Conservation (phyloP, 108 stramenopile genomes). For the Mediolabrus comicus region DNA sequence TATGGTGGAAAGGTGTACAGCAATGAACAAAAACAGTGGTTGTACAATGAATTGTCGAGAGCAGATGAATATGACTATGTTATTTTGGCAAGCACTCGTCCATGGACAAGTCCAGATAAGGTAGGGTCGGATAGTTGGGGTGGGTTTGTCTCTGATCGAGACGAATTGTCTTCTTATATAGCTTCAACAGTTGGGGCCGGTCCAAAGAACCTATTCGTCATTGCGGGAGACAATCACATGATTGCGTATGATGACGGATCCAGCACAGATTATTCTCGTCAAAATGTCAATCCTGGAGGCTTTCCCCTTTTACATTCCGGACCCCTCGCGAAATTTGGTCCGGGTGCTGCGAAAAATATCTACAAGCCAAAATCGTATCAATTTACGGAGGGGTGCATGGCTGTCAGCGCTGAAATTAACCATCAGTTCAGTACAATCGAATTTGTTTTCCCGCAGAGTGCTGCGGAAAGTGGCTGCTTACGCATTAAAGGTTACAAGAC, state of each 20-base stretch:
- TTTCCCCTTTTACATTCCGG: conserved; percentile 61
- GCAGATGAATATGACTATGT: conserved; percentile 61
- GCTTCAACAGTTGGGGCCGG: conserved; percentile 47
- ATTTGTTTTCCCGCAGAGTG: conserved; percentile 27
- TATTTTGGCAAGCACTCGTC: conserved; percentile 49
- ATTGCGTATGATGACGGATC: conserved; percentile 64
- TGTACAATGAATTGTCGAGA: conserved; percentile 41
- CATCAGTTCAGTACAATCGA: conserved; percentile 55
- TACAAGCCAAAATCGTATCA: conserved; percentile 14
- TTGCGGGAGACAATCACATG: conserved; percentile 59
- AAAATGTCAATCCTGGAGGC: conserved; percentile 26
- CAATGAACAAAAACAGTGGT: conserved; percentile 47
- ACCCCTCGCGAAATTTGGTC: conserved; percentile 48
- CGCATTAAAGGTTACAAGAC: conserved; percentile 35
- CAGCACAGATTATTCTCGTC: conserved; percentile 49
- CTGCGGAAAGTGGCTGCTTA: conserved; percentile 28
- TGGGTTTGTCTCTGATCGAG: conserved; percentile 34
- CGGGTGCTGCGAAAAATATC: conserved; percentile 28
- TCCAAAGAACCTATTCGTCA: conserved; percentile 46
- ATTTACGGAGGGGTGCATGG: conserved; percentile 52
- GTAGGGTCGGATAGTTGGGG: conserved; percentile 48
- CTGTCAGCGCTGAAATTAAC: conserved; percentile 45
- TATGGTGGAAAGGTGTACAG: conserved; percentile 39
- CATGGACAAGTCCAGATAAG: conserved; percentile 53
- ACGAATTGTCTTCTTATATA: conserved; percentile 36